A percentile compares a stretch with the other conserved stretches of the same genome.
phyloP scores from a whole-genome alignment of 2,329 filamentous ascomycete species.

The Ophiostoma australiae region DNA sequence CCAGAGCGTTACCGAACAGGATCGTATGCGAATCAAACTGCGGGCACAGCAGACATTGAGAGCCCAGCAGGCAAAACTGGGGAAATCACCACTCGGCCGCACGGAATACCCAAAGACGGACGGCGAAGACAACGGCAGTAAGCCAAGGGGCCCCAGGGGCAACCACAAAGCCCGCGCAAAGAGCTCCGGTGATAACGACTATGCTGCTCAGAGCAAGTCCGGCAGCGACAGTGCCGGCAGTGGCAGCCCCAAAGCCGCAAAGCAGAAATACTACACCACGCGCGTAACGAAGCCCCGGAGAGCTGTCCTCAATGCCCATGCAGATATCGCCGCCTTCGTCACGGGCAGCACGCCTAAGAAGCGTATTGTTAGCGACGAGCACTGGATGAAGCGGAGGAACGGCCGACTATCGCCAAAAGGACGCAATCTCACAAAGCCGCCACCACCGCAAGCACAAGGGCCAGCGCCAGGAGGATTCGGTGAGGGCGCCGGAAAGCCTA shows the following conservation, averaged over 20 bases:
- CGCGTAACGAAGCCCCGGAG: conserved; percentile 19
- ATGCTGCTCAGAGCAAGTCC: background rate
- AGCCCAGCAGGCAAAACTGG: conserved; percentile 25
- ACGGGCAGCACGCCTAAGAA: conserved; percentile 67
- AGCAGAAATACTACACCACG: conserved; percentile 19
- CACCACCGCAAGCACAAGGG: background rate
- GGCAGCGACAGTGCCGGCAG: conserved; percentile 24
- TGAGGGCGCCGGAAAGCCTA: conserved; percentile 33
- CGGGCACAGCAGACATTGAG: conserved; percentile 43
- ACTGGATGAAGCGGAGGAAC: conserved; percentile 65
- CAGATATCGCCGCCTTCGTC: conserved; percentile 36
- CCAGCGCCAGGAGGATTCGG: conserved; percentile 20
- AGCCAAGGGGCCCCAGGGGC: background rate
- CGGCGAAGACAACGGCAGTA: conserved; percentile 33
- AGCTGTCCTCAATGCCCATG: conserved; percentile 32
- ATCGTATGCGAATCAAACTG: conserved; percentile 48
- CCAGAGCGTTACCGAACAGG: conserved; percentile 57
- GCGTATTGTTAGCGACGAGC: conserved; percentile 85
- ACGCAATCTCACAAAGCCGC: conserved; percentile 27
- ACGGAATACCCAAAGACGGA: conserved; percentile 17
- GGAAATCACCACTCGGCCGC: background rate
- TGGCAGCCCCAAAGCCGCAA: background rate
- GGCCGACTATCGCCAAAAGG: conserved; percentile 37
- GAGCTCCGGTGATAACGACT: conserved; percentile 28
- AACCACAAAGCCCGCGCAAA: background rate